Percentiles rank a stretch among this genome's conserved stretches.
Evolutionary conservation across 306 rosid genomes (phyloP).

Genomic region (Erythrophleum fordii): DNA sequence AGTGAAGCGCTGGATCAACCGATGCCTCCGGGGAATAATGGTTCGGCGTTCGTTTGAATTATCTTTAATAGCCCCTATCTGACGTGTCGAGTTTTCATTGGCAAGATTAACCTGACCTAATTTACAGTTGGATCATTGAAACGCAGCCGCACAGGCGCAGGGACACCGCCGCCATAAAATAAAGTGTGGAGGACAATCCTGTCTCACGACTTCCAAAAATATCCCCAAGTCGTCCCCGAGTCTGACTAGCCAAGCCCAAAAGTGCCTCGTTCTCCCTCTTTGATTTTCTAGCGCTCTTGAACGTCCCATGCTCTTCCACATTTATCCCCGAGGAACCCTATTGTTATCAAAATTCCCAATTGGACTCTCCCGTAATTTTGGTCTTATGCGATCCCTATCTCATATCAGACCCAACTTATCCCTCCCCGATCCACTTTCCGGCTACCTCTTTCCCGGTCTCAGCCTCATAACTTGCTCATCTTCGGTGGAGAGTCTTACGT

Average conservation of each 20-base stretch:
- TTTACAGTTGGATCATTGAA: background rate
- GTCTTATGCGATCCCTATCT: conserved; percentile 48
- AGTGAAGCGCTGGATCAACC: background rate
- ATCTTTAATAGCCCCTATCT: background rate
- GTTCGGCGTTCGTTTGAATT: background rate
- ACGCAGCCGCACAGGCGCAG: conserved; percentile 31
- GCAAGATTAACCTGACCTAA: background rate
- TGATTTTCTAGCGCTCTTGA: conserved; percentile 38
- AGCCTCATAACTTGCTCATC: background rate
- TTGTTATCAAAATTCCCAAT: background rate
- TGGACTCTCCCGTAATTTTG: conserved; percentile 38
- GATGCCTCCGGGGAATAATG: background rate
- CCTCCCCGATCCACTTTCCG: conserved; percentile 45
- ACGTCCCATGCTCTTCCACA: conserved; percentile 43
- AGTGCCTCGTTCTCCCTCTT: too few species aligned
- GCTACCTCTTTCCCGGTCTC: background rate
- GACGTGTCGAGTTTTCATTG: conserved; percentile 4
- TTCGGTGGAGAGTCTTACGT: background rate
- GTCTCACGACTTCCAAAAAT: conserved; percentile 37
- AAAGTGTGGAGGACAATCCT: conserved; percentile 32
- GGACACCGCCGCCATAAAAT: conserved; percentile 48
- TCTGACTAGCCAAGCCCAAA: background rate
- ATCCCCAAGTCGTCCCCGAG: conserved; percentile 40
- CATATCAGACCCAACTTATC: background rate
- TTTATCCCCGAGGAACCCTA: conserved; percentile 48